Evolutionary conservation across 1,139 yeast genomes (phyloP).

Genomic region (Wickerhamomyces sp.): DNA sequence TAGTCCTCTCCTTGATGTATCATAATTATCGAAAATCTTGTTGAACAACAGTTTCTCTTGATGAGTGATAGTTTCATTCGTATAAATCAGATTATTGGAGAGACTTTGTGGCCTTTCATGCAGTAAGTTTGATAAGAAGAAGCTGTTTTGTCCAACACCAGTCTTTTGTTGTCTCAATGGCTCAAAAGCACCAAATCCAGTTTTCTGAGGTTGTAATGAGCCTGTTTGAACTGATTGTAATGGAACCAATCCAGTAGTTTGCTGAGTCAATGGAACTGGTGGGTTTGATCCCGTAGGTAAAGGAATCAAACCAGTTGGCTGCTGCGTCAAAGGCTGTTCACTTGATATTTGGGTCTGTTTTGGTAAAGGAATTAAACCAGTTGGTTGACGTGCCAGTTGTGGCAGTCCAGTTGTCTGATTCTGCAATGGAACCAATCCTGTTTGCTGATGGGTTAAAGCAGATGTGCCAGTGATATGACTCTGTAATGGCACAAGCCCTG

Average conservation of each 20-base stretch:
- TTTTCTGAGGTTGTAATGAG: constrained; percentile 23
- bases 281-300: constrained; percentile 25
- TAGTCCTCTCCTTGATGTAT: constrained; percentile 58
- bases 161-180: constrained; percentile 47
- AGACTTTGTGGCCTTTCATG: constrained; percentile 27
- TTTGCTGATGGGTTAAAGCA: constrained; percentile 6
- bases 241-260: constrained; percentile 22
- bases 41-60: constrained; percentile 88
- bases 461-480: constrained; percentile 11
- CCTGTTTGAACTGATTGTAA: constrained; percentile 15
- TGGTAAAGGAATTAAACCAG: constrained; percentile 21
- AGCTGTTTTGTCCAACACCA: constrained; percentile 40
- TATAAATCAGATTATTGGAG: constrained; percentile 27
- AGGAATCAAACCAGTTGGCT: constrained; percentile 30
- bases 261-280: constrained; percentile 17
- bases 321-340: constrained; percentile 21
- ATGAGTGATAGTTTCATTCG: constrained; percentile 71
- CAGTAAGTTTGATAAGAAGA: constrained; percentile 29
- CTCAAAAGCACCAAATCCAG: constrained; percentile 30
- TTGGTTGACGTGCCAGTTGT: constrained; percentile 25
- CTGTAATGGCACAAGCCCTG: constrained; percentile 4
- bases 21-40: constrained; percentile 87
- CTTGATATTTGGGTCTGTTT: constrained; percentile 32
- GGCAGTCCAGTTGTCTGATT: constrained; percentile 33
- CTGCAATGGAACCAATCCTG: constrained; percentile 27